phyloP scores from a whole-genome alignment of 805 yeast species.

The Lachancea meyersii region DNA sequence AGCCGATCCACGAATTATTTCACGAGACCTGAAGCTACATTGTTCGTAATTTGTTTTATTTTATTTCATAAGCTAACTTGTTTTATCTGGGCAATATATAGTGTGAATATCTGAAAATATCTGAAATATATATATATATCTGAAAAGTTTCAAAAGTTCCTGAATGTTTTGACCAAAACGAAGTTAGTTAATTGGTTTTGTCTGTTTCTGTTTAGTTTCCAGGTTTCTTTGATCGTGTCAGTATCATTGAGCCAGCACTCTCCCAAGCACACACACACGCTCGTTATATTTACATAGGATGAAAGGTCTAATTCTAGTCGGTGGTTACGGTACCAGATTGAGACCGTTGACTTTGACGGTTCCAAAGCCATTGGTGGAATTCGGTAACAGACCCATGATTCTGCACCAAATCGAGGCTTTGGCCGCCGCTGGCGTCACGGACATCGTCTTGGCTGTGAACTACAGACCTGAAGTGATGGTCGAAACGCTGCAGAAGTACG shows the following conservation, averaged over 20 bases:
- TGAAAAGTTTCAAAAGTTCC: background rate
- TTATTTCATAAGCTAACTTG: background rate
- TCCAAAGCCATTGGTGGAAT: slow-evolving; percentile 96
- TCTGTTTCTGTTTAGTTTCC: background rate
- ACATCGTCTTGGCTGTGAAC: slow-evolving; percentile 96
- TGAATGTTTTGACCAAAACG: background rate
- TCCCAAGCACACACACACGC: slow-evolving; percentile 1
- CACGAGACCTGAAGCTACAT: no score
- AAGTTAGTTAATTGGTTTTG: no score
- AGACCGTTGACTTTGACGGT: slow-evolving; percentile 94
- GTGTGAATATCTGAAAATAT: no score
- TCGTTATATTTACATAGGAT: slow-evolving; percentile 32
- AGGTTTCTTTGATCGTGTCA: background rate
- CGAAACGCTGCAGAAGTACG: slow-evolving; percentile 87
- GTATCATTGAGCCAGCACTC: no score
- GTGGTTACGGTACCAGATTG: slow-evolving; percentile 99
- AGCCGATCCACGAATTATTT: background rate
- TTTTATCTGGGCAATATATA: no score
- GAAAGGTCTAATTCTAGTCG: slow-evolving; percentile 97
- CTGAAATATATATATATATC: background rate
- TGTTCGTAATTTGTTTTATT: background rate
- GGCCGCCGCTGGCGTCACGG: slow-evolving; percentile 97
- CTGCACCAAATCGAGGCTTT: slow-evolving; percentile 97
- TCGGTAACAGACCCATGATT: slow-evolving; percentile 99
- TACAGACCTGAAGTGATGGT: slow-evolving; percentile 99